A percentile compares a stretch with the other conserved stretches of the same genome.
Evolutionary conservation across 2,329 filamentous ascomycete species (phyloP).

Genomic region (Apiospora rasikravindrae): DNA sequence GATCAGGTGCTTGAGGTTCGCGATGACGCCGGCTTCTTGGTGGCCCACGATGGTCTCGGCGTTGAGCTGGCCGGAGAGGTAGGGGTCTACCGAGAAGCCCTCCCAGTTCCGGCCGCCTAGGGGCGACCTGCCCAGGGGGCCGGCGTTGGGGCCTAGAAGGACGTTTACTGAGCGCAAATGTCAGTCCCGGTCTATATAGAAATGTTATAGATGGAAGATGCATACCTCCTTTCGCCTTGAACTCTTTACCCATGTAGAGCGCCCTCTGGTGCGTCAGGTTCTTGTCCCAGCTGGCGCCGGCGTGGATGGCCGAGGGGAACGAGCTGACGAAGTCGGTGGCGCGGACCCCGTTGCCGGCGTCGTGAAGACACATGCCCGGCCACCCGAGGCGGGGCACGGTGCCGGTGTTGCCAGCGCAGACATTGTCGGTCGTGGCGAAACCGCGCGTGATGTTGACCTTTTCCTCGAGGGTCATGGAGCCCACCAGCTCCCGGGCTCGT

Average conservation of each 20-base stretch:
- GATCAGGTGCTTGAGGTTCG: slow-evolving; percentile 72
- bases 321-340: slow-evolving; percentile 54
- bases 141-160: slow-evolving; percentile 70
- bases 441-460: slow-evolving; percentile 60
- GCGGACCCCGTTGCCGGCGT: slow-evolving; percentile 55
- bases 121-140: slow-evolving; percentile 69
- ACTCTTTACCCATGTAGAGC: slow-evolving; percentile 60
- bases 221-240: slow-evolving; percentile 55
- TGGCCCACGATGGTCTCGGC: slow-evolving; percentile 77
- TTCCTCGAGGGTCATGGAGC: slow-evolving; percentile 69
- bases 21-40: slow-evolving; percentile 79
- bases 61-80: slow-evolving; percentile 72
- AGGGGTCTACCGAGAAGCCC: slow-evolving; percentile 68
- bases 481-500: slow-evolving; percentile 61
- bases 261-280: slow-evolving; percentile 57
- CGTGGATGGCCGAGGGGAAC: slow-evolving; percentile 54
- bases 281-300: slow-evolving; percentile 59
- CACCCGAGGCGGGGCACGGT: slow-evolving; percentile 50
- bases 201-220: too few relatives aligned
- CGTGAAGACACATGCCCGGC: slow-evolving; percentile 55
- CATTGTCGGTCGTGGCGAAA: slow-evolving; percentile 49
- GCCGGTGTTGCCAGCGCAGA: slow-evolving; percentile 54
- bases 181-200: slow-evolving; percentile 16
- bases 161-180: slow-evolving; percentile 51
- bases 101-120: slow-evolving; percentile 76